A percentile compares a stretch with the other conserved stretches of the same genome.
These are phyloP conservation scores for Colletotrichum neosansevieriae DNA, from an alignment of 2,329 filamentous ascomycete genomes.

Conservation along the genomic window DNA sequence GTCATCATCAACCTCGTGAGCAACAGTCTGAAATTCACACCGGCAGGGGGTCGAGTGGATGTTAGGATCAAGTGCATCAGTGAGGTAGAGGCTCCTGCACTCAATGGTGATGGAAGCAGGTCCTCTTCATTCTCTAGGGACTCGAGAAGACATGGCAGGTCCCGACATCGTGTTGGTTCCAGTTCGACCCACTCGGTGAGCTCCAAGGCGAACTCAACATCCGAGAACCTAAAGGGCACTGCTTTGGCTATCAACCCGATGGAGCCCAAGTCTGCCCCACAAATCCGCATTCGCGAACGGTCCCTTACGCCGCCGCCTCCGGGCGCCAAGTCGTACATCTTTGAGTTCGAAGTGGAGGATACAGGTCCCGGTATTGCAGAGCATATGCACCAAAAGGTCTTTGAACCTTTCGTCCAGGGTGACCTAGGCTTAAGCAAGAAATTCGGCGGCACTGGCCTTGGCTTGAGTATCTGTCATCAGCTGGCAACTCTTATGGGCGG, in stretches of 20 bases:
- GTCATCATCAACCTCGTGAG: conserved; percentile 95
- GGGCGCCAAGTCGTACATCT: conserved; percentile 75
- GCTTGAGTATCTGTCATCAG: conserved; percentile 90
- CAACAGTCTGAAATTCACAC: conserved; percentile 93
- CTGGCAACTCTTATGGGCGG: conserved; percentile 87
- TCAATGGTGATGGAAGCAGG: conserved; percentile 59
- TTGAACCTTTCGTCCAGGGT: conserved; percentile 96
- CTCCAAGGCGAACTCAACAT: conserved; percentile 54
- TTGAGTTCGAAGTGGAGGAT: conserved; percentile 91
- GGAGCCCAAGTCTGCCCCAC: conserved; percentile 64
- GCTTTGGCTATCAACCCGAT: conserved; percentile 73
- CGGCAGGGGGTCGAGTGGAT: conserved; percentile 78
- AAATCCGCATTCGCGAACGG: conserved; percentile 64
- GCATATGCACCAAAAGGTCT: conserved; percentile 83
- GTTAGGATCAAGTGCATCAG: conserved; percentile 81
- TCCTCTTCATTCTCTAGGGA: conserved; percentile 65
- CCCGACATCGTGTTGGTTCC: conserved; percentile 60
- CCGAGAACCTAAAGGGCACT: conserved; percentile 55
- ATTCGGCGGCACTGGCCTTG: conserved; percentile 88
- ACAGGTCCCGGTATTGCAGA: conserved; percentile 88
- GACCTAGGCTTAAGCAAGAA: conserved; percentile 90
- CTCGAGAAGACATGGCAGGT: conserved; percentile 56
- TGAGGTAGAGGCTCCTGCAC: conserved; percentile 60
- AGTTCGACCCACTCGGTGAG: conserved; percentile 63
- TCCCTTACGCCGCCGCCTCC: conserved; percentile 71